Conservation (phyloP, 306 rosid genomes). For the Rosa lucieae region DNA sequence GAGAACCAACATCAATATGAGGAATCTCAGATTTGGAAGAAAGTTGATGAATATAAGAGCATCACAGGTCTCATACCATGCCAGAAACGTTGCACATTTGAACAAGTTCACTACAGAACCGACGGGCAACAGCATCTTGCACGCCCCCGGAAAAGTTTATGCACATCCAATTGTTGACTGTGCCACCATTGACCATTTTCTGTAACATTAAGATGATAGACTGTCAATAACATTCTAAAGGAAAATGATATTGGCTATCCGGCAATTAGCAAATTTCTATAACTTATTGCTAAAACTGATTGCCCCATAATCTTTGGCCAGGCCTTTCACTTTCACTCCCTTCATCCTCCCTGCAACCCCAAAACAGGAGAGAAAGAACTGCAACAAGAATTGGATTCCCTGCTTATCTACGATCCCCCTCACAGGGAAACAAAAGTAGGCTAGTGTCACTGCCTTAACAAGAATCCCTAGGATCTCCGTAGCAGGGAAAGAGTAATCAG, state of each 20-base stretch:
- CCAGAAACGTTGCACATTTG: constrained; percentile 92
- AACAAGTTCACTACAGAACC: constrained; percentile 80
- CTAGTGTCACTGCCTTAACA: not conserved
- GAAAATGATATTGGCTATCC: not conserved
- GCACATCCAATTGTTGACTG: constrained; percentile 85
- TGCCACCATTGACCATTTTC: constrained; percentile 99
- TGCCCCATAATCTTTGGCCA: not conserved
- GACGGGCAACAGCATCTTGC: constrained; percentile 73
- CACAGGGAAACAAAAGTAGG: not conserved
- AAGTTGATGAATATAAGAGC: not conserved
- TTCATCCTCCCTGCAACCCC: not conserved
- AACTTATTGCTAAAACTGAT: not conserved
- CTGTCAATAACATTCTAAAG: not conserved
- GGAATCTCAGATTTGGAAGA: not conserved
- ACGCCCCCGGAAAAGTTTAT: constrained; percentile 74
- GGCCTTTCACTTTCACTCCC: not conserved
- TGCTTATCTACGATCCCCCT: not conserved
- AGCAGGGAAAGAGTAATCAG: not conserved
- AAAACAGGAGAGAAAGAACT: not conserved
- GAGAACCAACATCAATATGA: not conserved
- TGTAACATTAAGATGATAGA: constrained; percentile 30
- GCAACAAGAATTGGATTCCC: not conserved
- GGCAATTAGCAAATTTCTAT: not conserved
- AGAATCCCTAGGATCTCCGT: not conserved
- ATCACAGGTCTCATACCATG: constrained; percentile 54